Base-by-base conservation (phyloP, 768 basidiomycete species). In the Pulveroboletus sp. region DNA sequence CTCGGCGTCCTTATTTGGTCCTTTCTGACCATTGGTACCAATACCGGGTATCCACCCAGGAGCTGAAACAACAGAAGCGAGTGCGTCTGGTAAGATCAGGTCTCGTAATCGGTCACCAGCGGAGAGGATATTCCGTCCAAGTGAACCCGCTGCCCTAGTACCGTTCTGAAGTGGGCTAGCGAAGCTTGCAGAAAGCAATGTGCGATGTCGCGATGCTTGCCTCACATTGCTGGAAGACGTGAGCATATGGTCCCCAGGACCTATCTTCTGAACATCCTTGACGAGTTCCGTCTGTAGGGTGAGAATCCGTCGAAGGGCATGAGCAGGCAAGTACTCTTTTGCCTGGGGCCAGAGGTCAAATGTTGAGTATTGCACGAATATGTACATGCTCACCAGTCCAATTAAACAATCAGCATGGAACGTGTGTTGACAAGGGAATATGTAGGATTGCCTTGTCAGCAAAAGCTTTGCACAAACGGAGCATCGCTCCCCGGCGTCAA, bases 361-460 rank as follows among this genome's bases (percentile, higher is more conserved):
- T 32, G 27, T 24, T 4, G 30, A 26, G 4, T 10, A 26, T 27
- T n/a, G 14, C 33, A 41, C 41, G 24, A 28, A 43, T 27, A 50
- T 28, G 38, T 24, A 8, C 24, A 48, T 52, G 72, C 91, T 64
- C 62, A 97, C 96, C 79, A 96, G 74, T 26, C 86, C 83, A 66
- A 99, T 93, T 47, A 98, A 75, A 71, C 96, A 98, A 65, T 99
- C 95, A 6, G 93, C 93, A 70, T 98, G 96, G 80, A 98, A 98
- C 14, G 84, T 81, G 67, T 99, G 96, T 60, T 93, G 91, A 69
- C 96, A 98, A 39, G 96, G 96, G 71, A 99, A 99, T 41, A 95
- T 92, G 69, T 99, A 99, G 68, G 97, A 98, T 62, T 97, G 95
- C 57, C 95, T 76, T 21, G 83, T 86, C 46, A 97, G 70, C 44